Base-by-base conservation (phyloP, 805 yeast genomes). In the Candida odintsovae region DNA sequence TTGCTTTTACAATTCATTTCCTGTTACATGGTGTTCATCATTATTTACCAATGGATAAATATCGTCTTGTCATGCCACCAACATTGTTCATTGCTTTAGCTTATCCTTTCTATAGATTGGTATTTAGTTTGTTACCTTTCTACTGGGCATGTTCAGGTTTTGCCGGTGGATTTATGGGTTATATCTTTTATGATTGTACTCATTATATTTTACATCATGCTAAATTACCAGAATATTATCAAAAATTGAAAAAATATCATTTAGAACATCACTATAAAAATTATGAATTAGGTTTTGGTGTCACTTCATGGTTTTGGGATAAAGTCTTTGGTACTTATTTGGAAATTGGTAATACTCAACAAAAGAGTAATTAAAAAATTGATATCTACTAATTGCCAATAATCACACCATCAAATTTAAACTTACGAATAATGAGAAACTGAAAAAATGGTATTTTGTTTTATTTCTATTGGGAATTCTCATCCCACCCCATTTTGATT, bases 211-310 rank as follows among this genome's bases (percentile, higher is more conserved):
- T 94, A 62, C 99, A 94, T 64, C 99, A 94, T 68, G 78, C 87
- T 35, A 76, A 75, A 60, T 73, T 94, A 59, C 99, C 99, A 21
- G 59, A 70, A 37, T 85, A 73, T 62, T 71, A 89, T 68, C 90
- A 87, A 64, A 81, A 78, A 26, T 71, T 89, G 61, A 94, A 94
- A 68, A 87, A 86, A 43, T 83, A 89, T 64, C 99, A 94, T 66
- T 76, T 94, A 68, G 98, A 92, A 66, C 99, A 94, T 68, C 99
- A 94, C 65, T 94, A 94, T 74, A 90, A 92, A 72, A 92, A 94
- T 69, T 94, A 88, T 67, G 96, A 95, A 68, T 71, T 90, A 57
- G 99, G 98, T 1, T 94, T 90, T 57, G 99, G 99, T 56, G 98
- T 94, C 52, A 89, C 98, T 26, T 78, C 90, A 51, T 82, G 79